Evolutionary conservation across 2,329 filamentous ascomycete genomes (phyloP).

Genomic region (Orbilia blumenaviensis): DNA sequence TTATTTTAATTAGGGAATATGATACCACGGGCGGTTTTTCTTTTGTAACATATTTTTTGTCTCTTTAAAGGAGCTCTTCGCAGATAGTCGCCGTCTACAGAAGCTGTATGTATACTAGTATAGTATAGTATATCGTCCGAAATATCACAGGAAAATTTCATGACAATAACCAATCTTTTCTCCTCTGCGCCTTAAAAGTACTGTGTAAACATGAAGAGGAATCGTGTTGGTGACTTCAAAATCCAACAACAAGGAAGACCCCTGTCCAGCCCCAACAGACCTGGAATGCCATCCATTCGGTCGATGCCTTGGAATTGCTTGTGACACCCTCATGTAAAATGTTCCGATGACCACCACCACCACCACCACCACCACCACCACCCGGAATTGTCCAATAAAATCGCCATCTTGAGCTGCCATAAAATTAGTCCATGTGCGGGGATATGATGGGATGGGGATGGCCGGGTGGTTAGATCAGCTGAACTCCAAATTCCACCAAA

Average conservation of each 20-base stretch:
- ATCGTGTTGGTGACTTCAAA: conserved; percentile 22
- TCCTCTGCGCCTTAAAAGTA: background rate
- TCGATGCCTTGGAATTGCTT: background rate
- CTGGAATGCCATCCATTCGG: background rate
- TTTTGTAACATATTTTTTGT: background rate
- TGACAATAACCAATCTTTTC: background rate
- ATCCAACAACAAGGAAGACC: conserved; percentile 16
- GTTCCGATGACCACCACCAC: conserved; percentile 8
- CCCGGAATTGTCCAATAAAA: conserved; percentile 8
- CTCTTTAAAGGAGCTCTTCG: background rate
- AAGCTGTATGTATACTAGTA: conserved; percentile 6
- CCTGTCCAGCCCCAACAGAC: background rate
- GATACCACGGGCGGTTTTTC: conserved; percentile 4
- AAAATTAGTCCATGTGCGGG: background rate
- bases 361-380: no score
- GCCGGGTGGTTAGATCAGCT: background rate
- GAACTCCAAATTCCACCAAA: background rate
- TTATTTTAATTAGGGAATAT: background rate
- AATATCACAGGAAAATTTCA: background rate
- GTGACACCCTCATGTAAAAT: conserved; percentile 11
- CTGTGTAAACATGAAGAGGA: background rate
- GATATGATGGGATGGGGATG: no score
- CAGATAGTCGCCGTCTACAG: background rate
- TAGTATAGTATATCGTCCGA: background rate
- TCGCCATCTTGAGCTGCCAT: background rate